Evolutionary conservation across 1,139 yeast species (phyloP), one percentile per base, ranked within the genome.

Genomic region (Trichomonascaceae sp.): DNA sequence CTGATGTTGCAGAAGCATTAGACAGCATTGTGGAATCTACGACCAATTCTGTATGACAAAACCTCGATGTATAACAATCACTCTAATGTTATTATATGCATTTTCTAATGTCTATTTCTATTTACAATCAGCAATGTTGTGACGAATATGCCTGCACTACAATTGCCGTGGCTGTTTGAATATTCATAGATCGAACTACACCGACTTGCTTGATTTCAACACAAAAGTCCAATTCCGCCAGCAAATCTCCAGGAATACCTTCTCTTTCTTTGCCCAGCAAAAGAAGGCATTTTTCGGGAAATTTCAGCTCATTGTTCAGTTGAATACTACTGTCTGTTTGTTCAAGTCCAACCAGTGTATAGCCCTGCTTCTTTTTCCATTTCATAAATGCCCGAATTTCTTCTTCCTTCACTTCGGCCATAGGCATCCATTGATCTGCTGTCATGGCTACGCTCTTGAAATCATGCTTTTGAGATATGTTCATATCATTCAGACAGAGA

Each of bases 351-450:
- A 91, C 84, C 55, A 91, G 72, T 0, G 95, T 86, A 66, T 89
- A 91, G 0, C 97, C 97, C 57, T 87, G 85, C 43, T 69, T 73
- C 69, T 88, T 87, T 74, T 85, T 85, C 49, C 68, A 69, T 55
- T 74, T 72, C 79, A 91, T 77, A 63, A 74, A 91, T 1, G 70
- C 69, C 4, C 74, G 68, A 48, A 90, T 82, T 6, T 74, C 75
- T 1, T 73, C 81, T 7, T 79, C 76, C 47, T 56, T 58, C 1
- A 90, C 96, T 66, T 90, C 93, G n/a, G 73, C 66, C 83, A 91
- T 85, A 0, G 97, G 97, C 95, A 90, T 87, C 97, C 97, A 91
- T 57, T 79, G 76, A 61, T 91, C 97, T 0, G 98, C 96, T 0
- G 97, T 89, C 9, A 91, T 96, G 0, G 97, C 96, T 30, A 93